phyloP scores from a whole-genome alignment of 2,329 filamentous ascomycete species.

The Rutstroemia sp. region DNA sequence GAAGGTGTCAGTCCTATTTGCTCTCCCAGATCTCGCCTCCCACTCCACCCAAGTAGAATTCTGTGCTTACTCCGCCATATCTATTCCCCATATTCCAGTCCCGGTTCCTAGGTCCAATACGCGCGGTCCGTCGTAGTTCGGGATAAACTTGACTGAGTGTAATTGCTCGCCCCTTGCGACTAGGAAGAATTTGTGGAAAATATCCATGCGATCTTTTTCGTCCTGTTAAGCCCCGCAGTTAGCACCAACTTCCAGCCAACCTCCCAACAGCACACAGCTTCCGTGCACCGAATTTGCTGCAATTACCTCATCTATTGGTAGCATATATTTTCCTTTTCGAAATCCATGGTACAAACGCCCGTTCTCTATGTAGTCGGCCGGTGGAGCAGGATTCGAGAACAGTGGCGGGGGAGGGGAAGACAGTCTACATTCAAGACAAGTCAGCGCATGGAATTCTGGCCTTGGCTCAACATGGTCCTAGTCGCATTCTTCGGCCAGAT shows the following conservation, averaged over 20 bases:
- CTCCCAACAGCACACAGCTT: background rate
- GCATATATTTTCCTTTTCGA: slow-evolving; percentile 62
- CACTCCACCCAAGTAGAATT: background rate
- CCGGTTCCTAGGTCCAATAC: slow-evolving; percentile 72
- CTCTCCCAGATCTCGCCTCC: background rate
- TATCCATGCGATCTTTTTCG: slow-evolving; percentile 72
- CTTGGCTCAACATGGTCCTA: background rate
- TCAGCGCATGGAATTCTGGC: background rate
- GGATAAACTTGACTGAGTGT: slow-evolving; percentile 31
- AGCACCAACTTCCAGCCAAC: slow-evolving; percentile 4
- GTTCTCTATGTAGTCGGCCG: slow-evolving; percentile 49
- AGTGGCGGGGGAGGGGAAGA: background rate
- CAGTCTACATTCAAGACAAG: background rate
- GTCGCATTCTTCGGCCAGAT: background rate
- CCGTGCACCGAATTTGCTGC: background rate
- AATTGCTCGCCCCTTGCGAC: slow-evolving; percentile 48
- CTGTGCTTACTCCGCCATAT: slow-evolving; percentile 65
- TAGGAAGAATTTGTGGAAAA: slow-evolving; percentile 71
- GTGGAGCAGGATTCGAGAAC: slow-evolving; percentile 14
- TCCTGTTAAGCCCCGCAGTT: slow-evolving; percentile 35
- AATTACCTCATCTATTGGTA: slow-evolving; percentile 67
- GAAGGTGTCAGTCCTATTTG: slow-evolving; percentile 1
- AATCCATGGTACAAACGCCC: slow-evolving; percentile 64
- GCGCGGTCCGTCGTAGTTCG: slow-evolving; percentile 28
- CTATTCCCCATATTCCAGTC: slow-evolving; percentile 86